A percentile compares a stretch with the other conserved stretches of the same genome.
These are phyloP conservation scores for Gossypium australe DNA, from an alignment of 345 rosid species.

Conservation along the genomic window DNA sequence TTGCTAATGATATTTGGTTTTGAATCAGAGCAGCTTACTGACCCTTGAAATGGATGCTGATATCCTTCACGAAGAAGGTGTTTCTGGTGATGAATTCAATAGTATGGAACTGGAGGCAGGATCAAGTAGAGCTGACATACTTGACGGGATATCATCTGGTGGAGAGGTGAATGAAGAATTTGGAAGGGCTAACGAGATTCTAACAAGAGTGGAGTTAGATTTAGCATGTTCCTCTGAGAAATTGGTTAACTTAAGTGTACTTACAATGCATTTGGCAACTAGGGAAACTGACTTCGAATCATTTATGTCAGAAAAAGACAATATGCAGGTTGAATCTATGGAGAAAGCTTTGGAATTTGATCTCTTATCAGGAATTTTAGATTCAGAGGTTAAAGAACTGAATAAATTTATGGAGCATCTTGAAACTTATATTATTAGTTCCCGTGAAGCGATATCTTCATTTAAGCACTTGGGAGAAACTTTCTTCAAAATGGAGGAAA, in stretches of 20 bases:
- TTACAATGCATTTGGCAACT: constrained; percentile 66
- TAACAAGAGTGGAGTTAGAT: constrained; percentile 64
- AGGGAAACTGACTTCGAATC: constrained; percentile 75
- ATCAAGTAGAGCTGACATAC: constrained; percentile 41
- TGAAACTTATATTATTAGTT: constrained; percentile 34
- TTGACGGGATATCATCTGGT: constrained; percentile 34
- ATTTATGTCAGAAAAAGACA: constrained; percentile 29
- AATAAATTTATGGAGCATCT: constrained; percentile 38
- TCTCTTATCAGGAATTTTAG: constrained; percentile 59
- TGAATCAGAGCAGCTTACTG: background rate
- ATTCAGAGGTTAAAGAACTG: constrained; percentile 59
- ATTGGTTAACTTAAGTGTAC: constrained; percentile 59
- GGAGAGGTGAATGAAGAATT: constrained; percentile 41
- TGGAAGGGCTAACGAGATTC: constrained; percentile 36
- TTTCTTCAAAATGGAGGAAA: constrained; percentile 51
- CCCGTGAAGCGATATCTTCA: constrained; percentile 37
- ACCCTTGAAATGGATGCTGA: constrained; percentile 39
- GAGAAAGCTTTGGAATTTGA: constrained; percentile 64
- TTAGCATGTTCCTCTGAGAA: constrained; percentile 73
- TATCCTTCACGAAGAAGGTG: constrained; percentile 26
- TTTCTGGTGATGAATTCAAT: constrained; percentile 47
- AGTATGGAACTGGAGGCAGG: constrained; percentile 44
- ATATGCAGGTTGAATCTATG: constrained; percentile 25
- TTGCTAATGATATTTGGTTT: constrained; percentile 10
- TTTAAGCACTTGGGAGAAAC: constrained; percentile 39